Evolutionary conservation across 257 asterid genomes (phyloP), one percentile per base, ranked within the genome.

Genomic region (Forsythia suspensa): DNA sequence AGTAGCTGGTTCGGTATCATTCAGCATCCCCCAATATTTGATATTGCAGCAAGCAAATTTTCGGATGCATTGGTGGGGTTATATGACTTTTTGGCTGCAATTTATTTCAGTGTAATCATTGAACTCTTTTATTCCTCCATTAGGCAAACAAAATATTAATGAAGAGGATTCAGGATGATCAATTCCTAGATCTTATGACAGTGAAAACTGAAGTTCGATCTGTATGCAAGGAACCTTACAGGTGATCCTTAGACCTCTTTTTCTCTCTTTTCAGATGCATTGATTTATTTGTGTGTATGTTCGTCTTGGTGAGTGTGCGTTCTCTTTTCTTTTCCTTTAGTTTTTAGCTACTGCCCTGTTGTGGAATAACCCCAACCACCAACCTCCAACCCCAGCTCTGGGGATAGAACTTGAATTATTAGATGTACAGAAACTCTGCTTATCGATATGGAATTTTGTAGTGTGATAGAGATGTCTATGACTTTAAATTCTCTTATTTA

Each of bases 211-310:
- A 92, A 84, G 94, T 91, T 83, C 90, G 81, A 80, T 90, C 97
- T 39, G 91, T 92, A 72, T 92, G 91, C 77, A 92, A 92, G 88
- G 97, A 94, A 72, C 97, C 98, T 68, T 94, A 91, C 92, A 94
- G 98, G 98, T 92, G 73, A 79, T 65, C 52, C 78, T 15, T 40
- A 36, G n/a, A 34, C 29, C 70, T 44, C 75, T 80, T 44, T 57
- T 46, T 8, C 82, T 8, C 82, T 75, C 11, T 20, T 18, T 55
- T 55, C 21, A 16, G 29, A 55, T 18, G 8, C 65, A 55, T 16
- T 55, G 8, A 20, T 57, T 11, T 57, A 20, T 57, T 13, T 52
- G 61, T 6, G 5, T 52, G 61, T 52, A 16, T 52, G 61, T 52
- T 13, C 20, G 21, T 16, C 20, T 1, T 52, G 61, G n/a, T 52